Conservation (phyloP, 306 rosid genomes). For the Pterocarpus macrocarpus region DNA sequence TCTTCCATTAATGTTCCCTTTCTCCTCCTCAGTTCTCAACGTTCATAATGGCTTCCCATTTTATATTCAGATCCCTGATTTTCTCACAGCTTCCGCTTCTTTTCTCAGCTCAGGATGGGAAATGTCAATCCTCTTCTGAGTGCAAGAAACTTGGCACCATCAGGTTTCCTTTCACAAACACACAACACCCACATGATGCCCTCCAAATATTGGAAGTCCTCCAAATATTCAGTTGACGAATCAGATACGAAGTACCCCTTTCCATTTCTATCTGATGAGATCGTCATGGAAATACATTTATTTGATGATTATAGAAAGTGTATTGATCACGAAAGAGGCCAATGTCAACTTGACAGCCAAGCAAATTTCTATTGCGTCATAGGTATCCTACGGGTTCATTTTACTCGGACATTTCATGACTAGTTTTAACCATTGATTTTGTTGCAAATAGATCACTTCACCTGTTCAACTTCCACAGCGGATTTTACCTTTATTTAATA, state of each 20-base stretch:
- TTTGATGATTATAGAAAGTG: slow-evolving; percentile 34
- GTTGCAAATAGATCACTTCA: no score
- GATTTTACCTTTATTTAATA: no score
- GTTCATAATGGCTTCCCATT: not conserved
- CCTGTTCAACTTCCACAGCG: no score
- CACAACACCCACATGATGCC: slow-evolving; percentile 37
- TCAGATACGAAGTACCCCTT: not conserved
- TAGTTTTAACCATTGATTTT: no score
- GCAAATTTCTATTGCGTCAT: slow-evolving; percentile 12
- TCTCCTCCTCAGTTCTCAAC: no score
- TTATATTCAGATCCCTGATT: not conserved
- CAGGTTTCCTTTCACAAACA: slow-evolving; percentile 46
- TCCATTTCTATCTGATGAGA: not conserved
- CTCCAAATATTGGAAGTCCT: not conserved
- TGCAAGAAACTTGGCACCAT: slow-evolving; percentile 17
- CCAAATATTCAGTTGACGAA: not conserved
- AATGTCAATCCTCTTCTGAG: slow-evolving; percentile 25
- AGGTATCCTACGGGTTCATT: slow-evolving; percentile 25
- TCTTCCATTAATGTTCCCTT: not conserved
- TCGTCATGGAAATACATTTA: slow-evolving; percentile 23
- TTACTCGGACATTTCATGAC: no score
- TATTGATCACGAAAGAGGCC: not conserved
- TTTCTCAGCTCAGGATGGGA: slow-evolving; percentile 23
- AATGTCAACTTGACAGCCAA: slow-evolving; percentile 25
- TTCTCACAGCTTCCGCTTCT: slow-evolving; percentile 9